phyloP scores from a whole-genome alignment of 2,329 filamentous ascomycete species.

The Colletotrichum sp. region DNA sequence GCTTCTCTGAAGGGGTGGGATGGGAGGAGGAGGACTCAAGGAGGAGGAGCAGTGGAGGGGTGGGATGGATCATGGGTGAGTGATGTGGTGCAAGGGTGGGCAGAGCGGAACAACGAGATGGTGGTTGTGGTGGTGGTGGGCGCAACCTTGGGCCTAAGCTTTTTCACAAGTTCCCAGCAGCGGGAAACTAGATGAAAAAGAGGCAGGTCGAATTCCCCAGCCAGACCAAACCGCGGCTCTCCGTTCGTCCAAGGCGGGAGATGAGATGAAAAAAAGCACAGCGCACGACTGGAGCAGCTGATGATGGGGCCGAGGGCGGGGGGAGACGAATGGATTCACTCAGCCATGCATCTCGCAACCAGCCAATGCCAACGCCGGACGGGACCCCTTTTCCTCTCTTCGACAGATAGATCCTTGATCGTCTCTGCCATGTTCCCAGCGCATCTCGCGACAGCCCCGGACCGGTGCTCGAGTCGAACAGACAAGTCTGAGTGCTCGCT shows the following conservation, averaged over 20 bases:
- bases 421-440: background rate
- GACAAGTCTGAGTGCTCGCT: background rate
- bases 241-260: background rate
- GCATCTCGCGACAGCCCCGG: slow-evolving; percentile 2
- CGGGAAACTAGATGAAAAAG: slow-evolving; percentile 12
- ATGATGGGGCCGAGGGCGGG: background rate
- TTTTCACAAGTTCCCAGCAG: background rate
- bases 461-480: background rate
- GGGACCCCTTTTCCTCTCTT: background rate
- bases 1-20: background rate
- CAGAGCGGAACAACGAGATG: background rate
- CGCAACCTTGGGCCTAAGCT: slow-evolving; percentile 3
- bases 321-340: background rate
- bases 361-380: background rate
- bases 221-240: background rate
- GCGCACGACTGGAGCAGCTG: background rate
- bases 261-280: background rate
- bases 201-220: slow-evolving; percentile 7
- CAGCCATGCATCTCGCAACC: background rate
- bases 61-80: background rate
- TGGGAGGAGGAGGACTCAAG: background rate
- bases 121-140: background rate
- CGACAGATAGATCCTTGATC: background rate
- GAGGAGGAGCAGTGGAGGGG: background rate
- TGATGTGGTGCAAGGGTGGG: background rate